These are phyloP conservation scores for Sugiyamaella neomexicana DNA, from an alignment of 1,139 yeast genomes.

Conservation along the genomic window DNA sequence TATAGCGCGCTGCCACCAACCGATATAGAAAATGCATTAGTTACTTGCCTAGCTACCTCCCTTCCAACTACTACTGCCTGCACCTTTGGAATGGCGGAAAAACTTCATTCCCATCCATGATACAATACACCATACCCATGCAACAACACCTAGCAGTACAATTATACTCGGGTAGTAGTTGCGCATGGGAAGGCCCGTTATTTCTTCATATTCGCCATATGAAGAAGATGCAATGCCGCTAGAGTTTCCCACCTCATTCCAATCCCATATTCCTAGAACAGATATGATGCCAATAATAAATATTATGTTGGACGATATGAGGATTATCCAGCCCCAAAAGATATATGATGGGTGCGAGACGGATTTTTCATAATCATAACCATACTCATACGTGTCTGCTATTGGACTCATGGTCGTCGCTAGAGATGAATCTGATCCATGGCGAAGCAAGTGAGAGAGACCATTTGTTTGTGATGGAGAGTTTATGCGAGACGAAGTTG, in stretches of 20 bases:
- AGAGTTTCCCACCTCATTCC: slow-evolving; percentile 5
- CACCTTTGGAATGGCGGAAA: slow-evolving; percentile 72
- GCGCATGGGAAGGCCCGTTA: slow-evolving; percentile 42
- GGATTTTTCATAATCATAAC: slow-evolving; percentile 17
- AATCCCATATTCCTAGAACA: slow-evolving; percentile 32
- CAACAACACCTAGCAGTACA: slow-evolving; percentile 53
- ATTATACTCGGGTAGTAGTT: slow-evolving; percentile 53
- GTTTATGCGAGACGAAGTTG: background rate
- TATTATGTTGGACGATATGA: slow-evolving; percentile 33
- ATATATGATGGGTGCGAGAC: slow-evolving; percentile 9
- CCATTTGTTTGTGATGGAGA: background rate
- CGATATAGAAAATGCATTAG: background rate
- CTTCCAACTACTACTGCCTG: slow-evolving; percentile 21
- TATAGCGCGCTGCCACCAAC: background rate
- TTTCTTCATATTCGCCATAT: slow-evolving; percentile 33
- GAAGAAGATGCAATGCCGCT: slow-evolving; percentile 1
- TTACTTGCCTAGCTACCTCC: background rate
- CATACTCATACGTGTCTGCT: background rate
- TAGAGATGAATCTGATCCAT: too few species aligned
- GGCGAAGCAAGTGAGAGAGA: background rate
- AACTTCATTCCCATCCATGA: slow-evolving; percentile 80
- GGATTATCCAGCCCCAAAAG: slow-evolving; percentile 35
- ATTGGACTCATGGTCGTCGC: too few species aligned
- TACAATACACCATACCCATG: slow-evolving; percentile 75
- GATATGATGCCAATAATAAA: slow-evolving; percentile 35